Evolutionary conservation across 441 rosid genomes (phyloP).

Genomic region (Gossypium laxum): DNA sequence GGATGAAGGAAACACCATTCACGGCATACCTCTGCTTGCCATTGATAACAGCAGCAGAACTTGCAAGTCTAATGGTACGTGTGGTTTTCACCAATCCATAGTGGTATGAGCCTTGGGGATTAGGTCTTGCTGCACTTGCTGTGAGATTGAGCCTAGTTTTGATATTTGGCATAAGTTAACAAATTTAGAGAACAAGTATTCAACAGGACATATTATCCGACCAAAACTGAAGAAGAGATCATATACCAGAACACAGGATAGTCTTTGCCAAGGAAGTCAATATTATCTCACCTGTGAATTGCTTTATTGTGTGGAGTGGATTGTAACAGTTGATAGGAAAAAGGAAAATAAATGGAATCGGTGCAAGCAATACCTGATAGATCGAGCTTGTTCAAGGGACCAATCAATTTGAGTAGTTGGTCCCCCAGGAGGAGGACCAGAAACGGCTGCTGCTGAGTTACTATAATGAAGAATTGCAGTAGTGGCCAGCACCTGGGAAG

Average conservation of each 20-base stretch:
- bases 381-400: conserved; percentile 72
- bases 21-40: conserved; percentile 65
- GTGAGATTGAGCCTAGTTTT: conserved; percentile 44
- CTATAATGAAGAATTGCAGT: conserved; percentile 57
- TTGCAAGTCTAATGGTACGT: conserved; percentile 39
- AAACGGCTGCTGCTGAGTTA: conserved; percentile 40
- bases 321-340: not conserved
- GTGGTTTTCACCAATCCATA: conserved; percentile 57
- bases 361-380: conserved; percentile 36
- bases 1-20: conserved; percentile 58
- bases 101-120: conserved; percentile 77
- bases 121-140: conserved; percentile 72
- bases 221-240: not conserved
- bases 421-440: conserved; percentile 56
- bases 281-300: not conserved
- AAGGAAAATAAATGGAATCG: not conserved
- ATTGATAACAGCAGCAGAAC: conserved; percentile 42
- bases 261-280: not conserved
- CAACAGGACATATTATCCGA: not conserved
- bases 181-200: not conserved
- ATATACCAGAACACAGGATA: not conserved
- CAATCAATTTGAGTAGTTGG: conserved; percentile 45
- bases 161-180: not conserved
- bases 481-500: conserved; percentile 40
- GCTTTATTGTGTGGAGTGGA: not conserved